Evolutionary conservation across 331 rosid species (phyloP), one percentile per base, ranked within the genome.

Genomic region (Malus hybrid): DNA sequence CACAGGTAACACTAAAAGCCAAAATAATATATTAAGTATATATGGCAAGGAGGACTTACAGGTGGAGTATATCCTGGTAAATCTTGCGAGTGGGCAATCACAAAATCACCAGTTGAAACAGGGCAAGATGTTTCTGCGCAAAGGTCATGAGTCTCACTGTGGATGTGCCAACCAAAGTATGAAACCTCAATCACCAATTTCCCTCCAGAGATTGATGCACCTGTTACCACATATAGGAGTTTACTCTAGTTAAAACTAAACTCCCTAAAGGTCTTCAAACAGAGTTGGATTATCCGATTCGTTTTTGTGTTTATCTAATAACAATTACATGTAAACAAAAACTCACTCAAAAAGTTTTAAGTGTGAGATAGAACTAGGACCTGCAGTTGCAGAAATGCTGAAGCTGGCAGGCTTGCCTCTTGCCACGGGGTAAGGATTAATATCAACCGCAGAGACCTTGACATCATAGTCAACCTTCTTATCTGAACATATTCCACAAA

Each of bases 121-220:
- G 97, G 99, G 84, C 97, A 94, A 79, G 93, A 82, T 33, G 99
- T 87, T 80, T 94, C 93, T 18, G 76, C 82, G 70, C 97, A 92
- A 75, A 94, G 96, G 74, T 94, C 96, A 60, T 84, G 79, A 52
- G 64, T 62, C 74, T 81, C 84, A 26, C 87, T 86, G 81, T 91
- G 84, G 71, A 94, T 81, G 82, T 90, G 89, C 89, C 90, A 84
- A 66, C 97, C 97, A 34, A 91, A 94, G 81, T 86, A 88, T 1
- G 96, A 87, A 64, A 90, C 94, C 4, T 91, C 99, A 57, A 94
- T 86, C 75, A 82, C 87, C 72, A 94, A 63, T 65, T 87, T 90
- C 71, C 99, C 99, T 75, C 87, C 96, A 63, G 89, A 63, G 61
- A 94, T 85, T n/a, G 82, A 80, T 70, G 82, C 73, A 76, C 82